These are phyloP conservation scores for Leucosporidium scottii DNA, from an alignment of 768 basidiomycete genomes.

Conservation along the genomic window DNA sequence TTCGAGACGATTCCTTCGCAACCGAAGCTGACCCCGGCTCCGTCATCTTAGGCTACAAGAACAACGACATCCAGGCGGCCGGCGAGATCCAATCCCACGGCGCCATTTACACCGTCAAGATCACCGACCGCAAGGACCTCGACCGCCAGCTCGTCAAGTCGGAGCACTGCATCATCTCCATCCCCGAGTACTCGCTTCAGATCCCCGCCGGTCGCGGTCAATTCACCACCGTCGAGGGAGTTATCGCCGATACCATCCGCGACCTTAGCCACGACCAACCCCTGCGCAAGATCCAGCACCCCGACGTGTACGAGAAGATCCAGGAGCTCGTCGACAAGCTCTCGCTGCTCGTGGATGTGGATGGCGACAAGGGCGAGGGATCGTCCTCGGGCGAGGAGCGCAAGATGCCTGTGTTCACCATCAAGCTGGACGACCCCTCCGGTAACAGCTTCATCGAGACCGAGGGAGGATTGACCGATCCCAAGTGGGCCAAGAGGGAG, in stretches of 20 bases:
- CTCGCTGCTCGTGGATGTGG: slow-evolving; percentile 58
- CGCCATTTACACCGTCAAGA: slow-evolving; percentile 67
- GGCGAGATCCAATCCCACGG: slow-evolving; percentile 82
- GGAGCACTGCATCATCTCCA: slow-evolving; percentile 64
- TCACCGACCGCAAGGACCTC: slow-evolving; percentile 67
- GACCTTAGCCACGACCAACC: slow-evolving; percentile 80
- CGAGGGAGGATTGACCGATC: slow-evolving; percentile 80
- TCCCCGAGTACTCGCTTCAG: slow-evolving; percentile 84
- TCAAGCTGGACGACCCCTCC: slow-evolving; percentile 83
- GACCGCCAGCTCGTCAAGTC: slow-evolving; percentile 92
- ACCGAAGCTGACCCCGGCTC: background rate
- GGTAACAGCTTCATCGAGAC: slow-evolving; percentile 92
- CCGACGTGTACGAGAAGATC: slow-evolving; percentile 63
- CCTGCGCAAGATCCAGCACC: slow-evolving; percentile 62
- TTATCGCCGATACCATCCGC: slow-evolving; percentile 69
- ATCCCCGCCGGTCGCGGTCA: slow-evolving; percentile 81
- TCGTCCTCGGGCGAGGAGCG: slow-evolving; percentile 44
- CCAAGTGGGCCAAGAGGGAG: slow-evolving; percentile 81
- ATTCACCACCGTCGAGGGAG: slow-evolving; percentile 92
- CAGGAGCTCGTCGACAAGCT: slow-evolving; percentile 64
- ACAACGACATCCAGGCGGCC: slow-evolving; percentile 93
- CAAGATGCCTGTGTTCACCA: slow-evolving; percentile 65
- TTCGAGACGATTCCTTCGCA: background rate
- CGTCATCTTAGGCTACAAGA: slow-evolving; percentile 43
- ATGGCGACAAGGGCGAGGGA: slow-evolving; percentile 51